Evolutionary conservation across 495 filamentous ascomycete genomes (phyloP).

Genomic region (Xylaria acuta): DNA sequence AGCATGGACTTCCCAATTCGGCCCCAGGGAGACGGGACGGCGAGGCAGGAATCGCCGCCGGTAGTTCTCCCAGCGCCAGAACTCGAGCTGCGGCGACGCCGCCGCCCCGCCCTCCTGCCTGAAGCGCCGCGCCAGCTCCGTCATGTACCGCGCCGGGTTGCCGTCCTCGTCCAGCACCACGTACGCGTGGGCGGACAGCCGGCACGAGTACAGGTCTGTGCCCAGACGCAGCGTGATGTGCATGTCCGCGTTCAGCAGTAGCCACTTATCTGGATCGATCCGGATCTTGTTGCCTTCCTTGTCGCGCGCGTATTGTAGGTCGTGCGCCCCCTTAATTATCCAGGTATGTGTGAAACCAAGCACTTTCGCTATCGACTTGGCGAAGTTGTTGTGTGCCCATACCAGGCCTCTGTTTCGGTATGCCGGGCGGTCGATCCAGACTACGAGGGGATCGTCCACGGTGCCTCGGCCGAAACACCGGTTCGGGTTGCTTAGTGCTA

Average conservation of each 20-base stretch:
- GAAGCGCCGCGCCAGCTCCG: slow-evolving; percentile 4
- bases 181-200: slow-evolving; percentile 16
- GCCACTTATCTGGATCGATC: neutral
- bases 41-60: neutral
- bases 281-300: neutral
- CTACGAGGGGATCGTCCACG: slow-evolving; percentile 13
- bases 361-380: slow-evolving; percentile 22
- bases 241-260: neutral
- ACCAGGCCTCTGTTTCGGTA: neutral
- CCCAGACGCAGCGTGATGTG: slow-evolving; percentile 25
- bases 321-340: slow-evolving; percentile 20
- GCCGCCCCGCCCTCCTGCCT: neutral
- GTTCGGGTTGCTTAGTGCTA: slow-evolving; percentile 16
- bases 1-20: slow-evolving; percentile 21
- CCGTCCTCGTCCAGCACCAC: slow-evolving; percentile 6
- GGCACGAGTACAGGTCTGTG: slow-evolving; percentile 14
- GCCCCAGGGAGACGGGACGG: neutral
- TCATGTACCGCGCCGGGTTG: slow-evolving; percentile 14
- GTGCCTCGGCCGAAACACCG: slow-evolving; percentile 17
- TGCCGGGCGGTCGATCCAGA: slow-evolving; percentile 12
- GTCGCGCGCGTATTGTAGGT: slow-evolving; percentile 2
- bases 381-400: slow-evolving; percentile 26
- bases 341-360: slow-evolving; percentile 17
- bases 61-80: slow-evolving; percentile 6
- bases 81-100: slow-evolving; percentile 13